Conservation (phyloP, 345 rosid genomes). For the Linum lewisii region DNA sequence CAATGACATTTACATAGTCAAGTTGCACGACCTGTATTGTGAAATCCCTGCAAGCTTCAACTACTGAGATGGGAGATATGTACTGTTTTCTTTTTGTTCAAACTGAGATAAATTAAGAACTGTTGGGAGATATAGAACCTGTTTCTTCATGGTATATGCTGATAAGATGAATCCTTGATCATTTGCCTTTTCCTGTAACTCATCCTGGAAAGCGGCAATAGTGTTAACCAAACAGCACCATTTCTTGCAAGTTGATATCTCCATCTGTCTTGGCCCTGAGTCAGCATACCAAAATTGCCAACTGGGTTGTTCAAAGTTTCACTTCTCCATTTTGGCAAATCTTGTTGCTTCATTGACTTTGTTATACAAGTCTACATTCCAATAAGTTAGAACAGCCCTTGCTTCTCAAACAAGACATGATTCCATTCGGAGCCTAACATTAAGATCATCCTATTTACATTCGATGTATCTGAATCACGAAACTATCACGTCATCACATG, state of each 20-base stretch:
- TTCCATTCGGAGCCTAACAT: too few species aligned
- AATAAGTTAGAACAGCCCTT: background rate
- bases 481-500: too few species aligned
- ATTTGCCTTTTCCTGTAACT: background rate
- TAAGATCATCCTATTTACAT: too few species aligned
- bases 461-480: too few species aligned
- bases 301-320: background rate
- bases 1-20: constrained; percentile 15
- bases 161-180: background rate
- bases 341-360: background rate
- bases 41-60: background rate
- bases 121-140: background rate
- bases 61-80: background rate
- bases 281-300: background rate
- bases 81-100: too few species aligned
- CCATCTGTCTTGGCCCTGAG: background rate
- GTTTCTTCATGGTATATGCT: background rate
- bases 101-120: background rate
- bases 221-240: background rate
- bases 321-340: background rate
- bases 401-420: background rate
- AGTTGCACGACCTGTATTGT: constrained; percentile 10
- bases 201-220: background rate
- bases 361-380: background rate
- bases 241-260: background rate